phyloP scores from a whole-genome alignment of 441 rosid species.

The Metrosideros polymorpha region DNA sequence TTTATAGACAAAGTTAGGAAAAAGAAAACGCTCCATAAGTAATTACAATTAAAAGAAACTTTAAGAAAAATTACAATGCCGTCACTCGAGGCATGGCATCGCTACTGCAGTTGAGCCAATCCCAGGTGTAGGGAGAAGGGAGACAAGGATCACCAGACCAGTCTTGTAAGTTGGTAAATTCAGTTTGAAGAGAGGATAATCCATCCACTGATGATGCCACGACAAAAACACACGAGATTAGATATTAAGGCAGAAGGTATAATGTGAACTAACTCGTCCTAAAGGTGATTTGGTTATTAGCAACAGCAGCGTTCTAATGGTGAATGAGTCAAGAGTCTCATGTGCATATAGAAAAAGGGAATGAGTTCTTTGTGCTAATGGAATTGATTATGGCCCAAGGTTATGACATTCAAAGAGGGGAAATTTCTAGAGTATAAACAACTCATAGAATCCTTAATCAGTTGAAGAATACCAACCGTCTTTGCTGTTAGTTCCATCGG shows the following conservation, averaged over 20 bases:
- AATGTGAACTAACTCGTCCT: not conserved
- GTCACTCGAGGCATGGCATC: conserved; percentile 21
- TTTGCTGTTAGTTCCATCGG: conserved; percentile 18
- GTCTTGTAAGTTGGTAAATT: conserved; percentile 4
- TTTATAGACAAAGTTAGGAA: not conserved
- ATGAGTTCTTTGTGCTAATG: not conserved
- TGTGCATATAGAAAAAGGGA: not conserved
- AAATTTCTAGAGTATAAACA: not conserved
- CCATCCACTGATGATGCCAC: conserved; percentile 13
- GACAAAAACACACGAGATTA: not conserved
- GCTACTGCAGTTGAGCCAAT: conserved; percentile 28
- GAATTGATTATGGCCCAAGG: not conserved
- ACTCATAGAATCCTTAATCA: not conserved
- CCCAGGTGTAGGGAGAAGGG: conserved; percentile 31
- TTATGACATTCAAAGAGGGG: not conserved
- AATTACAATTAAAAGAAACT: not conserved
- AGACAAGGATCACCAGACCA: conserved; percentile 43
- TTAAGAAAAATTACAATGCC: conserved; percentile 17
- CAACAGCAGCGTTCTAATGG: not conserved
- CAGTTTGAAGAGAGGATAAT: conserved; percentile 1
- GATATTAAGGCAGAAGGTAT: not conserved
- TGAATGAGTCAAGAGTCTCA: not conserved
- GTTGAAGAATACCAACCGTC: conserved; percentile 11
- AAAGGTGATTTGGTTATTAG: not conserved
- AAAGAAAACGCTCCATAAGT: not conserved